Base-by-base conservation (phyloP, 805 yeast genomes). In the Peterozyma xylosa region DNA sequence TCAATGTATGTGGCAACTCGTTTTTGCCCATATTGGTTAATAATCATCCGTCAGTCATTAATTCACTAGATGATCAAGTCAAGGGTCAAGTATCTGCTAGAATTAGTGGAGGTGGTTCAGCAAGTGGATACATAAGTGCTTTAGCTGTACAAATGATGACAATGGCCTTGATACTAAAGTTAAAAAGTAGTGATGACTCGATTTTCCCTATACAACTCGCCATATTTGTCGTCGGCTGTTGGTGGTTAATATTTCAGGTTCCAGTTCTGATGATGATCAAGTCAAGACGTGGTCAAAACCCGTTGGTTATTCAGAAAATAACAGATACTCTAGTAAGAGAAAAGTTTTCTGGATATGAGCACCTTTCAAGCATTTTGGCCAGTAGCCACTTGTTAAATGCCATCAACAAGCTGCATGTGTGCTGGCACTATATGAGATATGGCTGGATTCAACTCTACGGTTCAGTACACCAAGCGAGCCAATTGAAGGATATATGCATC, bases 1-100 rank as follows among this genome's bases (percentile, higher is more conserved):
- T 82, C 2, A 80, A 80, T 44, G 91, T 85, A 10, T 82, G 89
- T 50, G 90, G 89, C 6, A 86, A 85, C 57, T 80, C 93, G 1
- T 76, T 77, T 50, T 58, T 85, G 37, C 89, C 93, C 0, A 67
- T 75, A 1, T 59, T 85, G 33, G 83, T 78, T 2, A 60, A 70
- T 13, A 71, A 73, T 45, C 65, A 66, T 41, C 62, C 17, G 54
- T 51, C 32, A 45, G 47, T 39, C 42, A 41, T 21, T 32, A 27
- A 17, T 16, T 10, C 18, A 9, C 10, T 21, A 15, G 16, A 32
- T 5, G 38, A 21, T 21, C 33, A 41, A n/a, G 37, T 41, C 10
- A 51, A 51, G 27, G 74, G 77, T 9, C 62, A 66, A 29, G 38
- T 73, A 6, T 70, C 79, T 2, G 67, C 82, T 1, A 59, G 64